Evolutionary conservation across 441 rosid species (phyloP).

Genomic region (Hura crepitans): DNA sequence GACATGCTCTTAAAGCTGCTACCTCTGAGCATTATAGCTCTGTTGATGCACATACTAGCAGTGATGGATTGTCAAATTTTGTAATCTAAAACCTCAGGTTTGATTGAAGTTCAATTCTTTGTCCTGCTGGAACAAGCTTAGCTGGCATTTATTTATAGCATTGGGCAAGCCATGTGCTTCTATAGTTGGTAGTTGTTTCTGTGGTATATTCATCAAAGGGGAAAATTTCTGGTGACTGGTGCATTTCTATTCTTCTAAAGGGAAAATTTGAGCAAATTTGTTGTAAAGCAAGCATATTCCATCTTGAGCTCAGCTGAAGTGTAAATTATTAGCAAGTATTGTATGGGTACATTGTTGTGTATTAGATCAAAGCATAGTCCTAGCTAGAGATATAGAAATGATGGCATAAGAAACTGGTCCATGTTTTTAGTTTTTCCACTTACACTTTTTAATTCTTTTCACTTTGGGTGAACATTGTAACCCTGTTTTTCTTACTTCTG

Average conservation of each 20-base stretch:
- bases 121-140: conserved; percentile 17
- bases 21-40: conserved; percentile 29
- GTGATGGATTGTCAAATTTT: conserved; percentile 31
- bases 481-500: too few species aligned
- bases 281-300: conserved; percentile 21
- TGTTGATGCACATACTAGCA: conserved; percentile 36
- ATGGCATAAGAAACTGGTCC: not conserved
- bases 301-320: conserved; percentile 21
- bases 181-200: conserved; percentile 14
- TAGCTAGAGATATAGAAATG: conserved; percentile 1
- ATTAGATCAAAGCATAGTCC: not conserved
- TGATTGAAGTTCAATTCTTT: conserved; percentile 32
- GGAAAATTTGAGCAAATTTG: conserved; percentile 19
- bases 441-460: too few species aligned
- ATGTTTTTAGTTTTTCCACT: not conserved
- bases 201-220: conserved; percentile 9
- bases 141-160: conserved; percentile 30
- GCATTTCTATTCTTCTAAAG: conserved; percentile 17
- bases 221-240: conserved; percentile 12
- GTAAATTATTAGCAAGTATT: conserved; percentile 28
- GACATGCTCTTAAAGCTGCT: conserved; percentile 47
- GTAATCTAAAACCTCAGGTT: conserved; percentile 28
- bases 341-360: conserved; percentile 2
- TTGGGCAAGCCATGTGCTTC: conserved; percentile 25
- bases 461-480: too few species aligned